Evolutionary conservation across 192 early-diverging fungal species (phyloP), one percentile per base, ranked within the genome.

Genomic region (Entophlyctis helioformis): DNA sequence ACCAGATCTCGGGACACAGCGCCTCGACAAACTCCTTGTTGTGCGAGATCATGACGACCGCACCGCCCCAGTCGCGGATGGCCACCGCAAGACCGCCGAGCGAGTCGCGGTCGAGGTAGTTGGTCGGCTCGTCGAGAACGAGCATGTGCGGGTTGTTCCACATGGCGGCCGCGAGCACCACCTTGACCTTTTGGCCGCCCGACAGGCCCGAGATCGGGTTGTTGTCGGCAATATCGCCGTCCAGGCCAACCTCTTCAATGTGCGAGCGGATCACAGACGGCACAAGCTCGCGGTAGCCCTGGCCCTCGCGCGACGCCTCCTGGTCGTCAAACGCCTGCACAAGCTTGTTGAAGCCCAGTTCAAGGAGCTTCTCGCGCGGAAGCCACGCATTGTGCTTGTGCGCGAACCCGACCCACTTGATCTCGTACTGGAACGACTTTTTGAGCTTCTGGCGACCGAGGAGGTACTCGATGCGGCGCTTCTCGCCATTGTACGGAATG

Each of bases 71-170:
- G 16, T 74, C 66, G 53, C 71, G 72, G 56, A 83, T 80, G 40
- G 81, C 81, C 42, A 46, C 50, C 36, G 77, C 75, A 37, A 83
- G 60, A 9, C 41, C 76, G 43, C 70, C 81, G 13, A 81, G 56
- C 2, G 78, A 58, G 22, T 83, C 81, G 38, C 76, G 60, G 57
- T 83, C 81, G 59, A 83, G 60, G 53, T 69, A 79, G 59, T 81
- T 59, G 41, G 82, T 92, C 46, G 89, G 89, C 70, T 89, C 86
- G 60, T 91, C 89, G 54, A 91, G 72, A 43, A 89, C 72, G 59
- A 92, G 80, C 59, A 89, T 84, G 51, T 86, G 85, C 51, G 85
- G 84, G 39, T 69, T 63, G 51, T 71, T 73, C 76, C 80, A 79
- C 76, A 82, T 72, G 31, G 76, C 78, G 49, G 64, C 75, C 47